These are phyloP conservation scores for Silene coronaria DNA, from an alignment of 179 eudicot genomes.

Conservation along the genomic window DNA sequence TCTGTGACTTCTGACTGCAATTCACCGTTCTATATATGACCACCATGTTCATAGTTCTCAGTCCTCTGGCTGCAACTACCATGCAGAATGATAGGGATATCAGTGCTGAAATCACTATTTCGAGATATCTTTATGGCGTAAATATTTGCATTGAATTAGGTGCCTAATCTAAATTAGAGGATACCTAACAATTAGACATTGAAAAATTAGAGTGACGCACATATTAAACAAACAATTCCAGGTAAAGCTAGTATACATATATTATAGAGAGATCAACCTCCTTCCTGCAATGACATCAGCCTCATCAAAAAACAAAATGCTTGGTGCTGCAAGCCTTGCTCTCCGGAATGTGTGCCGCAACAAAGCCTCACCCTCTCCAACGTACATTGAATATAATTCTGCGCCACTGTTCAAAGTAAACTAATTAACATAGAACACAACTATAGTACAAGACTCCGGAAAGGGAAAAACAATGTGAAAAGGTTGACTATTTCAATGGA, in stretches of 20 bases:
- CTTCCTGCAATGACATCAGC: conserved; percentile 80
- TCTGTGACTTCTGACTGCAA: too few relatives aligned
- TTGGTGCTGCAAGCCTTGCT: conserved; percentile 95
- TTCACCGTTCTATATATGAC: too few relatives aligned
- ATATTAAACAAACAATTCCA: background rate
- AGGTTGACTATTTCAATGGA: background rate
- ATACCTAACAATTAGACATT: background rate
- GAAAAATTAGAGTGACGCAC: background rate
- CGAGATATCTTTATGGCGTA: background rate
- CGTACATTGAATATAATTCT: conserved; percentile 84
- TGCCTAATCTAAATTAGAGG: background rate
- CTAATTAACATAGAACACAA: background rate
- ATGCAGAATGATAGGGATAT: too few relatives aligned
- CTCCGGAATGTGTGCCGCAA: conserved; percentile 79
- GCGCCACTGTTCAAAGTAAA: conserved; percentile 57
- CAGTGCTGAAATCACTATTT: too few relatives aligned
- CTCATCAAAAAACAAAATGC: conserved; percentile 90
- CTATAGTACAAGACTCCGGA: conserved; percentile 5
- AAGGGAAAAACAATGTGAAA: conserved; percentile 4
- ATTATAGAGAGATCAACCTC: conserved; percentile 36
- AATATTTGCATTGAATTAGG: background rate
- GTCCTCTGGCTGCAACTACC: too few relatives aligned
- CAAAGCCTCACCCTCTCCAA: conserved; percentile 96
- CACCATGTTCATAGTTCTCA: too few relatives aligned
- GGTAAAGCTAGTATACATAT: background rate